phyloP scores from a whole-genome alignment of 495 filamentous ascomycete species.

The Chaetomium cochliodes region DNA sequence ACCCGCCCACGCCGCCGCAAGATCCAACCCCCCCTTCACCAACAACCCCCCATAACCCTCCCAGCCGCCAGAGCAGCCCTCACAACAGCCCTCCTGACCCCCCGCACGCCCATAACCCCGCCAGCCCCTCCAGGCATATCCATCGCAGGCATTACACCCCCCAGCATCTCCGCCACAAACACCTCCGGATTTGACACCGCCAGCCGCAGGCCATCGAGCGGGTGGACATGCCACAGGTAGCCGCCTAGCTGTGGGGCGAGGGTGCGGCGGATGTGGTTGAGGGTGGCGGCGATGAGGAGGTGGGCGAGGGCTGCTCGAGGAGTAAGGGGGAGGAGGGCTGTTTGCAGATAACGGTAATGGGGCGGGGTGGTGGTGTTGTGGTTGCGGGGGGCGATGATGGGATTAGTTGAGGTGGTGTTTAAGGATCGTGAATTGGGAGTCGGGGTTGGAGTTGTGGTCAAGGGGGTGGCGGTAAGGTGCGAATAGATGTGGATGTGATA shows the following conservation, averaged over 20 bases:
- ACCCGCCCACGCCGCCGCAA: background rate
- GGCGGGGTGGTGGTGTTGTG: background rate
- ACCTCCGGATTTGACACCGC: slow-evolving; percentile 27
- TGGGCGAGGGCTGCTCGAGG: background rate
- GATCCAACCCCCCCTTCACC: background rate
- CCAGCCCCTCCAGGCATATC: background rate
- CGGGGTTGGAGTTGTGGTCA: no score
- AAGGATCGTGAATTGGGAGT: no score
- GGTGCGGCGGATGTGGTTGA: slow-evolving; percentile 31
- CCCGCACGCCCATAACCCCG: background rate
- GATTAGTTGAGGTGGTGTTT: no score
- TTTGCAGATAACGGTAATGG: background rate
- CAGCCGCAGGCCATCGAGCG: slow-evolving; percentile 32
- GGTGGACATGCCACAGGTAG: slow-evolving; percentile 21
- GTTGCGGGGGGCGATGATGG: no score
- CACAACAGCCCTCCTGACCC: background rate
- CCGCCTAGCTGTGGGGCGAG: slow-evolving; percentile 1
- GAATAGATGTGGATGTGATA: slow-evolving; percentile 11
- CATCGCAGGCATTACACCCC: background rate
- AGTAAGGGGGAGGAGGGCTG: background rate
- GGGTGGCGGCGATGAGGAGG: slow-evolving; percentile 23
- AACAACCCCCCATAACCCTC: background rate
- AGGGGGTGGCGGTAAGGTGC: no score
- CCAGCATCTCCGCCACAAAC: slow-evolving; percentile 27
- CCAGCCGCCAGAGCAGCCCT: background rate